Conservation (phyloP, 495 filamentous ascomycete species). For the Podospora comata region DNA sequence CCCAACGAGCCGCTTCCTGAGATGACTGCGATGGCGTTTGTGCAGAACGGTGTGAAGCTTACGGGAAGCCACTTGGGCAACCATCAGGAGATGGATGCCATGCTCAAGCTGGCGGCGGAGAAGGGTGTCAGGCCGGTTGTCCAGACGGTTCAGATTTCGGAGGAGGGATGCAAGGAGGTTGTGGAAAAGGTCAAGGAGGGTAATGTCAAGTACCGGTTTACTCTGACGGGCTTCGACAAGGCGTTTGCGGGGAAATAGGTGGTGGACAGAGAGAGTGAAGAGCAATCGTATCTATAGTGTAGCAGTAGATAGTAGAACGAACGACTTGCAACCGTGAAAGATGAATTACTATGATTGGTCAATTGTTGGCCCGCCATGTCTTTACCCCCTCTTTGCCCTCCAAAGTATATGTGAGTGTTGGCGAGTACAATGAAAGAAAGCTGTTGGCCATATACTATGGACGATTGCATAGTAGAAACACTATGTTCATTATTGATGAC, state of each 20-base stretch:
- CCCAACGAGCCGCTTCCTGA: constrained; percentile 63
- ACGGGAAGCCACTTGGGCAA: constrained; percentile 69
- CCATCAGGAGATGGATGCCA: constrained; percentile 65
- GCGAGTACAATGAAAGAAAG: no score
- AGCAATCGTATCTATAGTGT: neutral
- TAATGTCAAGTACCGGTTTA: constrained; percentile 55
- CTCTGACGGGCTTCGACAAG: constrained; percentile 51
- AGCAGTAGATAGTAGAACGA: neutral
- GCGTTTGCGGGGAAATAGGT: constrained; percentile 30
- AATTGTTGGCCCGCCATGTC: neutral
- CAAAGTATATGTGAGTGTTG: no score
- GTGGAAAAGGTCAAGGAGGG: constrained; percentile 66
- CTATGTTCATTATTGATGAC: neutral
- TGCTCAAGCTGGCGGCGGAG: constrained; percentile 73
- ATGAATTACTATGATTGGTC: neutral
- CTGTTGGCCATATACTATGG: no score
- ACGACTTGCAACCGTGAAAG: neutral
- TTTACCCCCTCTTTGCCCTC: neutral
- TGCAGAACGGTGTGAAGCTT: constrained; percentile 60
- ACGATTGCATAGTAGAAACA: no score
- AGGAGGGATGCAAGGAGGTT: constrained; percentile 68
- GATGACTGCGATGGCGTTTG: constrained; percentile 61
- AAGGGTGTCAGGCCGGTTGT: constrained; percentile 70
- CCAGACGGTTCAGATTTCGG: constrained; percentile 65
- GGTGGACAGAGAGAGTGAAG: neutral